phyloP scores from a whole-genome alignment of 2,329 filamentous ascomycete species.

The Beauveria medogensis region DNA sequence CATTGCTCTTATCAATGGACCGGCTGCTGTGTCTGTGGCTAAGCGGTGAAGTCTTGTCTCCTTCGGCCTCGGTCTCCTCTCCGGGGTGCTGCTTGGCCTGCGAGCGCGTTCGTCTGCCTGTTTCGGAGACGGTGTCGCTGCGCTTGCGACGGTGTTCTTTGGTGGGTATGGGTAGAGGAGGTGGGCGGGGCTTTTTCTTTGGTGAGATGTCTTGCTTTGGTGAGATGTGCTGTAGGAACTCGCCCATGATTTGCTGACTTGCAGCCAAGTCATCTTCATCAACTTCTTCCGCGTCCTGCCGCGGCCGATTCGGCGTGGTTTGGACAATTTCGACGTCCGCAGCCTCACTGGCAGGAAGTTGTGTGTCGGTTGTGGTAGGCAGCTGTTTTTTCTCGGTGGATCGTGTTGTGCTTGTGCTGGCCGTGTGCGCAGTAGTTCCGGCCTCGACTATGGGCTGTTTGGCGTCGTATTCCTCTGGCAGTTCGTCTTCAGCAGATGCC shows the following conservation, averaged over 20 bases:
- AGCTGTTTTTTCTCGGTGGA: background rate
- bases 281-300: background rate
- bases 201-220: constrained; percentile 17
- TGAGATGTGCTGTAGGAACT: constrained; percentile 20
- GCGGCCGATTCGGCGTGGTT: background rate
- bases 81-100: constrained; percentile 11
- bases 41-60: background rate
- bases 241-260: constrained; percentile 23
- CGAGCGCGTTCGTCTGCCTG: constrained; percentile 6
- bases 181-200: background rate
- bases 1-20: constrained; percentile 1
- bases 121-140: constrained; percentile 5
- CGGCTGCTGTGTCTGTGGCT: constrained; percentile 3
- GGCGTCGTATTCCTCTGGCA: background rate
- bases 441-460: background rate
- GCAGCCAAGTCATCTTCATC: constrained; percentile 13
- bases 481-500: background rate
- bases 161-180: background rate
- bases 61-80: constrained; percentile 25
- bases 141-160: constrained; percentile 4
- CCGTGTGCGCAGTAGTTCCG: background rate
- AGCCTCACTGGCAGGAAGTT: constrained; percentile 14
- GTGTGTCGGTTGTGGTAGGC: background rate
- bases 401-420: background rate
- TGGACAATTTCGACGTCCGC: constrained; percentile 16